Evolutionary conservation across 257 asterid species (phyloP).

Genomic region (Gentiana straminea): DNA sequence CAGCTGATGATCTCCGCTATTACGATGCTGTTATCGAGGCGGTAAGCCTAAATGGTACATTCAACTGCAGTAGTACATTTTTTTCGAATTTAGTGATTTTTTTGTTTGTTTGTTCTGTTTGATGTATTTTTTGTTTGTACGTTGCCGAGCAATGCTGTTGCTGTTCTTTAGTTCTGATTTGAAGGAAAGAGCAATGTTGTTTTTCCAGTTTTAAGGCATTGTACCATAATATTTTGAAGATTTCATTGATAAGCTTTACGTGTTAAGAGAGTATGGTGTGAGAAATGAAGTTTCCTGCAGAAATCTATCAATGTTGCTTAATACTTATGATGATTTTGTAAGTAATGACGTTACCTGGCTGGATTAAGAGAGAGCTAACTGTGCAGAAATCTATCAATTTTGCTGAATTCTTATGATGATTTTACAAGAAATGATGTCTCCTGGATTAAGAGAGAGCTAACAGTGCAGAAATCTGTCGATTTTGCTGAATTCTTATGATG

Average conservation of each 20-base stretch:
- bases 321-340: neutral
- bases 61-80: neutral
- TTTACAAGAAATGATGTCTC: neutral
- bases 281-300: too few relatives aligned
- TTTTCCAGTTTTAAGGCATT: too few relatives aligned
- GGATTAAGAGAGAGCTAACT: neutral
- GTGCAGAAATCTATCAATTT: neutral
- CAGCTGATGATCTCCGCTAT: slow-evolving; percentile 30
- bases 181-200: too few relatives aligned
- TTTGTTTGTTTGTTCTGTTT: neutral
- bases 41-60: slow-evolving; percentile 13
- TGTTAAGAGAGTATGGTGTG: too few relatives aligned
- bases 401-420: neutral
- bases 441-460: neutral
- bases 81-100: neutral
- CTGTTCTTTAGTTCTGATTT: neutral
- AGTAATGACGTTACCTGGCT: neutral
- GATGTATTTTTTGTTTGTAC: too few relatives aligned
- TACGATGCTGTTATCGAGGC: slow-evolving; percentile 48
- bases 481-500: neutral
- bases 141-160: neutral
- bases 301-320: too few relatives aligned
- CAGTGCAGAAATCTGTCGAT: neutral
- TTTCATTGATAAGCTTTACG: too few relatives aligned
- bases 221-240: too few relatives aligned